Evolutionary conservation across 805 yeast species (phyloP).

Genomic region (Spathaspora passalidarum): DNA sequence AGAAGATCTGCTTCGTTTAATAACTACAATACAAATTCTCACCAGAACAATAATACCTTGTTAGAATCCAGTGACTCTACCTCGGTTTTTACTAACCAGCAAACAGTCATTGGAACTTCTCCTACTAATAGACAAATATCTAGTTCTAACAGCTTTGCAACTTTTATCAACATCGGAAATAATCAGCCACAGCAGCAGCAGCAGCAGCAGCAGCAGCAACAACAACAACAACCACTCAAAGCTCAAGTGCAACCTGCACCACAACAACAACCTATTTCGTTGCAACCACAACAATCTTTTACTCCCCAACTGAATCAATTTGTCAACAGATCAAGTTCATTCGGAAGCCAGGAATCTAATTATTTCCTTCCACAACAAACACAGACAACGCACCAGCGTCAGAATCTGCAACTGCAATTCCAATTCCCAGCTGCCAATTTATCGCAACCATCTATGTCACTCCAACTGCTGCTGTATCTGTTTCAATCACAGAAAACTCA

Average conservation of each 20-base stretch:
- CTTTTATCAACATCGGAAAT: slow-evolving; percentile 9
- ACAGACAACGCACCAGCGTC: slow-evolving; percentile 1
- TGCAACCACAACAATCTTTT: neutral
- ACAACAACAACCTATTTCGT: neutral
- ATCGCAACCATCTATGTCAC: neutral
- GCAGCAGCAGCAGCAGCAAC: slow-evolving; percentile 4
- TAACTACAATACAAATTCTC: neutral
- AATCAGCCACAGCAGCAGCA: neutral
- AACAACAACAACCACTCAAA: neutral
- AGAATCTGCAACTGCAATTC: neutral
- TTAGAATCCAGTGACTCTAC: neutral
- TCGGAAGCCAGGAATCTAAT: neutral
- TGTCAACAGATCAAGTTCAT: neutral
- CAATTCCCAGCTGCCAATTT: neutral
- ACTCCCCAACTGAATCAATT: neutral
- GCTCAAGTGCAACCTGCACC: neutral
- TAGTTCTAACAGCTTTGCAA: slow-evolving; percentile 10
- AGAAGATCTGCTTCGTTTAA: slow-evolving; percentile 3
- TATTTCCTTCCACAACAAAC: neutral
- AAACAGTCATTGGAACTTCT: slow-evolving; percentile 1
- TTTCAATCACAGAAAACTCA: neutral
- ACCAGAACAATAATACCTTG: neutral
- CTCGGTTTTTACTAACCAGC: slow-evolving; percentile 1
- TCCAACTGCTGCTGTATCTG: neutral
- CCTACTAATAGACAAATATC: neutral